These are phyloP conservation scores for Endoconidiophora laricicola DNA, from an alignment of 2,329 filamentous ascomycete species.

Conservation along the genomic window DNA sequence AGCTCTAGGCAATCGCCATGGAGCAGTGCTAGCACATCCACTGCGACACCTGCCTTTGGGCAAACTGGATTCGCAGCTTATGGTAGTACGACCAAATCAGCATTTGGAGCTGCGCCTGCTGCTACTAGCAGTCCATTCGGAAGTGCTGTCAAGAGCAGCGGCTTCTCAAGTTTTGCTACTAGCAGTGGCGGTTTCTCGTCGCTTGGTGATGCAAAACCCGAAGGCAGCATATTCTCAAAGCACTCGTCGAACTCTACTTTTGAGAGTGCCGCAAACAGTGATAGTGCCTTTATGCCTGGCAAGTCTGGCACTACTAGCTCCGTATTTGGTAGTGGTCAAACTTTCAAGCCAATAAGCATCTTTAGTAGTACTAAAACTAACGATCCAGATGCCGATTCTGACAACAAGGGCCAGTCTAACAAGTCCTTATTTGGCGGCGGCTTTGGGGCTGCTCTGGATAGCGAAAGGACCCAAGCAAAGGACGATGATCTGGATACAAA, in stretches of 20 bases:
- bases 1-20: conserved; percentile 3
- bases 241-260: conserved; percentile 15
- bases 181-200: conserved; percentile 38
- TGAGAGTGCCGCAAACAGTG: conserved; percentile 11
- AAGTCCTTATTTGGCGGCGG: conserved; percentile 39
- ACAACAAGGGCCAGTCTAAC: conserved; percentile 20
- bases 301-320: conserved; percentile 17
- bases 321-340: conserved; percentile 24
- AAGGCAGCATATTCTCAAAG: conserved; percentile 18
- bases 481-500: conserved; percentile 37
- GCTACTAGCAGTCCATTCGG: conserved; percentile 13
- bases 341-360: conserved; percentile 51
- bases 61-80: conserved; percentile 35
- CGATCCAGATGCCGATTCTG: conserved; percentile 28
- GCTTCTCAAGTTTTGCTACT: conserved; percentile 34
- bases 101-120: conserved; percentile 15
- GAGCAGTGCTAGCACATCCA: conserved; percentile 13
- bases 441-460: conserved; percentile 41
- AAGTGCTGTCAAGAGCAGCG: conserved; percentile 23
- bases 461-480: conserved; percentile 24
- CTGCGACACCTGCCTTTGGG: conserved; percentile 21
- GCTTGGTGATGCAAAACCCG: conserved; percentile 19
- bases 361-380: conserved; percentile 47
- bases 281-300: conserved; percentile 21
- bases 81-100: conserved; percentile 21